Base-by-base conservation (phyloP, 208 protist genomes). In the Novymonas esmeraldas region DNA sequence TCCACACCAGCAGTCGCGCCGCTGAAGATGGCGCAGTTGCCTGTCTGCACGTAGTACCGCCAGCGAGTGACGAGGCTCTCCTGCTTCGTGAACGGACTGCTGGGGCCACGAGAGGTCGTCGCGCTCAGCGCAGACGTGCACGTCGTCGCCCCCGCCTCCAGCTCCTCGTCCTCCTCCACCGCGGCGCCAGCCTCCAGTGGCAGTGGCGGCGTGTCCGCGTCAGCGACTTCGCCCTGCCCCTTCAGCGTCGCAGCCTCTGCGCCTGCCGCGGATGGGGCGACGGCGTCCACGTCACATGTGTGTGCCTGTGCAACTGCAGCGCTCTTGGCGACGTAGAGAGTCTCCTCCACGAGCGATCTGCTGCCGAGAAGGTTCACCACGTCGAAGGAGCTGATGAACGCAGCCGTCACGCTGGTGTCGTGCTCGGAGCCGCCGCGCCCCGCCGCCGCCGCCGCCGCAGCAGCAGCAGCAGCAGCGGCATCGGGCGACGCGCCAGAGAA, bases 21-120 rank as follows among this genome's bases (percentile, higher is more conserved):
- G 45, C 86, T 52, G 51, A 96, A 96, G 45, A 91, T 49, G 41
- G 74, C 39, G 24, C 87, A 68, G 55, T 80, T 45, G 26, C 84
- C 90, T 2, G 56, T 62, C 24, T 76, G 16, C 20, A 79, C 67
- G 70, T 96, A 96, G 26, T 79, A 55, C 18, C 69, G 68, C 83
- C 87, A 96, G 22, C 76, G 85, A 1, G 57, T 42, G 7, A 89
- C 65, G n/a, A 94, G 68, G 50, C 72, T 73, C 58, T 80, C 75
- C 36, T 75, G 56, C 69, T 64, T 63, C 3, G 74, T 79, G 49
- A 72, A 79, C 10, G 75, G 65, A 39, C 78, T 79, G 11, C 29
- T 50, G 2, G 70, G n/a, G 3, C 55, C 51, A 9, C 71, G 51
- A 20, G 73, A 52, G 28, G 51, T 42, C 0, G 51, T 42, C 0